Base-by-base conservation (phyloP, 352 stramenopile species). In the Globisporangium yorkense region DNA sequence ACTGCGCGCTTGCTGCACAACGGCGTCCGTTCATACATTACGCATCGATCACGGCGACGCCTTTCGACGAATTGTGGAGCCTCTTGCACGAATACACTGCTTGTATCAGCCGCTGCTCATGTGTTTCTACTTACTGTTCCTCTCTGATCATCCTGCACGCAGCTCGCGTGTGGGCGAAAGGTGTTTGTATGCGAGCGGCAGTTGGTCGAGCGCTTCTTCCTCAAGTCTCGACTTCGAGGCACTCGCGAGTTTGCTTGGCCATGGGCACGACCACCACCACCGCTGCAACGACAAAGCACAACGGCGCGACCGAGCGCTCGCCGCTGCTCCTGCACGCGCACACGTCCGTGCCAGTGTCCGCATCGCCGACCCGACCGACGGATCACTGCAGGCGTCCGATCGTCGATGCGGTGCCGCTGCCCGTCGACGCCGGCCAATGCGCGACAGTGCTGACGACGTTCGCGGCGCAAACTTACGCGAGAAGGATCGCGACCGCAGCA, bases 371-470 rank as follows among this genome's bases (percentile, higher is more conserved):
- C 3, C 44, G 24, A 27, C 18, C 44, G 0, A 21, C 27, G 9
- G 56, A 61, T 29, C 16, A 18, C 35, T 61, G 44, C 18, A 47
- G 20, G 3, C 46, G 56, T 0, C 56, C 46, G 24, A 48, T 61
- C 37, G 56, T 61, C 45, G 48, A 54, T 33, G 56, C 56, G 4
- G 16, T 61, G 47, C 39, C 47, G 16, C 56, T 51, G 2, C 47
- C 56, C 12, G 56, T 56, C 0, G 47, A 43, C 44, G 20, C 44
- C 4, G 15, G 15, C 2, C 56, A 56, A 33, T 46, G 48, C 13
- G 37, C 48, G 48, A 51, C 37, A 0, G 18, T 56, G 5, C 27
- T 16, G 1, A 29, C 48, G 9, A 53, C 45, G 39, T 62, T 62
- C n/a, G 6, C 39, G 9, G 39, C 47, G 18, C 20, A 20, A 15